Conservation (phyloP, 495 filamentous ascomycete genomes). For the Trichoderma virens region DNA sequence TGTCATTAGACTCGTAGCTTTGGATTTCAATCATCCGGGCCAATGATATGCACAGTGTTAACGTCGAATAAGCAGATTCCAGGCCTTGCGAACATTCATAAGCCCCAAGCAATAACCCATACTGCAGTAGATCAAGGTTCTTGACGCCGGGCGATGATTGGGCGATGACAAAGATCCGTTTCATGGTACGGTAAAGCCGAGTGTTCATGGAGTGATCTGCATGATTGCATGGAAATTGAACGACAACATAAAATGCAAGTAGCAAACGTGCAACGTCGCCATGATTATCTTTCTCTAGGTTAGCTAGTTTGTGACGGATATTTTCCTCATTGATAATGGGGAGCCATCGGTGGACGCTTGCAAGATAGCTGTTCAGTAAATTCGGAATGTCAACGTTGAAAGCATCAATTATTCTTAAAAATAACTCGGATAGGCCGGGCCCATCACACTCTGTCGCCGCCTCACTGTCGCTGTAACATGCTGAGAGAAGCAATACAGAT, state of each 20-base stretch:
- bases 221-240: background rate
- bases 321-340: background rate
- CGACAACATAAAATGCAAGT: background rate
- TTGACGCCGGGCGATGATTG: background rate
- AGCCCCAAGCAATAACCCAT: background rate
- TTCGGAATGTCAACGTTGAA: background rate
- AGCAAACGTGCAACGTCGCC: background rate
- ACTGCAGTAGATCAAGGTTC: background rate
- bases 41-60: background rate
- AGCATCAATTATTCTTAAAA: background rate
- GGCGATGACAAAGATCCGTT: background rate
- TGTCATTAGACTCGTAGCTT: background rate
- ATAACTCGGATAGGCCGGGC: background rate
- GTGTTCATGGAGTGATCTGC: background rate
- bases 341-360: background rate
- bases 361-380: background rate
- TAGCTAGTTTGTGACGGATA: background rate
- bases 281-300: background rate
- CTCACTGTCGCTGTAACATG: background rate
- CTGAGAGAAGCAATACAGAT: background rate
- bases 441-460: background rate
- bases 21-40: background rate
- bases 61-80: background rate
- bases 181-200: background rate
- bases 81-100: background rate